Evolutionary conservation across 371 early-diverging fungal genomes (phyloP), one percentile per base, ranked within the genome.

Genomic region (Mucor mucedo): DNA sequence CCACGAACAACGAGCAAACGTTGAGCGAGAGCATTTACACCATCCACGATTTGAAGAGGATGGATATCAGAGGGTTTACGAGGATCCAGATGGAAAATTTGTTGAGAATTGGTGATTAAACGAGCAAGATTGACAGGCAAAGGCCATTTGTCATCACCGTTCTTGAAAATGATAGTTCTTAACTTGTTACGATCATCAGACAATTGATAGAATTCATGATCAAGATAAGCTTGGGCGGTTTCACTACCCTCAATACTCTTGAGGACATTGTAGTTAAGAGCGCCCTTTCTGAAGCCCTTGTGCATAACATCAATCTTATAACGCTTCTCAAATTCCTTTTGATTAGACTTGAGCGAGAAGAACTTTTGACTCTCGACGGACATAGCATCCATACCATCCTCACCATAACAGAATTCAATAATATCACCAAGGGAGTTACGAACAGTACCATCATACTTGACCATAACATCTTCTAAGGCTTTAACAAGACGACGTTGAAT

Each of bases 401-500:
- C 99, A 61, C 98, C 99, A 78, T 99, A 99, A 49, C 87, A 87
- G 80, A 98, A 98, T 79, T 99, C 96, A 28, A 98, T 84, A 52
- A 99, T 85, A 63, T 93, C 87, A 38, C 98, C 98, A 39, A 91
- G 80, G 5, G 97, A 94, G 77, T 97, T 95, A 55, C 99, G 90
- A 6, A 99, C 97, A 39, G 99, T 98, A 52, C 97, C 97, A 80
- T 99, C 99, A 68, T 98, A 98, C 71, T 95, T 91, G 53, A 96
- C 97, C 92, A 93, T 95, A 14, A 97, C 93, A 86, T 99, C 99
- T 79, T 99, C 99, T 65, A 99, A 76, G 9, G 98, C 98, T 80
- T 99, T 99, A 42, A 99, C 95, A 35, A 99, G 84, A 79, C 99
- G 94, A 73, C 99, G 97, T 78, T 99, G 99, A 65, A 99, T 99